Conservation (phyloP, 202 grass and related monocot genomes). For the Digitaria exilis region DNA sequence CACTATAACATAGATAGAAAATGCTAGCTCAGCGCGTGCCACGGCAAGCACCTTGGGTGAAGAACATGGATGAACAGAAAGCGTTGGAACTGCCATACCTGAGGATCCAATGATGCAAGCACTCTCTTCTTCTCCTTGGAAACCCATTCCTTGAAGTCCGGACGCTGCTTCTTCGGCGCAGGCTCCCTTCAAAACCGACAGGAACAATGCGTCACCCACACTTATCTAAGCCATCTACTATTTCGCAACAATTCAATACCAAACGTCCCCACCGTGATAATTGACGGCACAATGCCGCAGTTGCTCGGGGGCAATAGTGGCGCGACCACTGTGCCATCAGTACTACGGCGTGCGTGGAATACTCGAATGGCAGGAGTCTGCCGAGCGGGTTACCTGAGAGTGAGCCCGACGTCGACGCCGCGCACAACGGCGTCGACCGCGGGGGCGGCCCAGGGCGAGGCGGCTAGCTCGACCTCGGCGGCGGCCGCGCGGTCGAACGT, state of each 20-base stretch:
- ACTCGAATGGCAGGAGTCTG: background rate
- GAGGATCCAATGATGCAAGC: constrained; percentile 62
- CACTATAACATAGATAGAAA: background rate
- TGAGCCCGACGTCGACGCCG: constrained; percentile 49
- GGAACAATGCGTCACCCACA: background rate
- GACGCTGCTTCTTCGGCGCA: constrained; percentile 39
- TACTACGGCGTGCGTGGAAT: background rate
- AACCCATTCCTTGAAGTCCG: constrained; percentile 36
- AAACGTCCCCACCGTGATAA: background rate
- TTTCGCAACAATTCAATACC: constrained; percentile 11
- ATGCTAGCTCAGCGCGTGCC: background rate
- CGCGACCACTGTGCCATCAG: background rate
- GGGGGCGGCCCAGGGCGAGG: constrained; percentile 56
- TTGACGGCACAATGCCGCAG: background rate
- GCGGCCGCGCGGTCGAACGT: constrained; percentile 44
- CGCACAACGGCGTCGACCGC: constrained; percentile 52
- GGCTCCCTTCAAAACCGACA: constrained; percentile 58
- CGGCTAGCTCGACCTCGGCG: constrained; percentile 65
- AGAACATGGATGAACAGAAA: background rate
- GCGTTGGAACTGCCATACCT: constrained; percentile 34
- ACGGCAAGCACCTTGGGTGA: constrained; percentile 7
- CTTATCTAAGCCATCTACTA: background rate
- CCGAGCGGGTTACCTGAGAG: constrained; percentile 40
- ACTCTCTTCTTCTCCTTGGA: constrained; percentile 60
- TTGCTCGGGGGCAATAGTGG: background rate